Evolutionary conservation across 169 alveolate species (phyloP).

Genomic region (Theileria luwenshuni): DNA sequence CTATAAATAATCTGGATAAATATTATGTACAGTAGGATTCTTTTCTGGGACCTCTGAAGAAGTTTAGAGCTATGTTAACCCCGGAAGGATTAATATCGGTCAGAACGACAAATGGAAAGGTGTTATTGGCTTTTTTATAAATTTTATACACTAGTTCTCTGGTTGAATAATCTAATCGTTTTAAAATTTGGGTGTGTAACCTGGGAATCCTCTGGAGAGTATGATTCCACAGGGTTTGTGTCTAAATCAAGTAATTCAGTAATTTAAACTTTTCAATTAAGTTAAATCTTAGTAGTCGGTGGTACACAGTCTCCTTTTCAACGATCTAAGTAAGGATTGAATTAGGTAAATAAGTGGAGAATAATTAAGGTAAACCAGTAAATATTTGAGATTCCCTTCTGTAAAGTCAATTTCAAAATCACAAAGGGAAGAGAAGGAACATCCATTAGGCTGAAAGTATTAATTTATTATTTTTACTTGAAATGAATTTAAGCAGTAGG

Average conservation of each 20-base stretch:
- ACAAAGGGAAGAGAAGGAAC: slow-evolving; percentile 19
- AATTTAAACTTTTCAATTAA: slow-evolving; percentile 28
- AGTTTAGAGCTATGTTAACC: slow-evolving; percentile 22
- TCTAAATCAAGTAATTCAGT: neutral
- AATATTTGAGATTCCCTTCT: neutral
- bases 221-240: slow-evolving; percentile 36
- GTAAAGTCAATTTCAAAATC: slow-evolving; percentile 12
- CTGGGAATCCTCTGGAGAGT: slow-evolving; percentile 52
- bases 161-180: slow-evolving; percentile 14
- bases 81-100: slow-evolving; percentile 38
- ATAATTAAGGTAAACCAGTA: slow-evolving; percentile 22
- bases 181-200: slow-evolving; percentile 2
- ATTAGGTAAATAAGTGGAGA: neutral
- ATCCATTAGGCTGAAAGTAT: slow-evolving; percentile 29
- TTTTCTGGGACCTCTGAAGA: slow-evolving; percentile 10
- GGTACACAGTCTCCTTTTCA: slow-evolving; percentile 70
- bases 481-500: slow-evolving; percentile 3
- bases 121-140: slow-evolving; percentile 2
- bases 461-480: slow-evolving; percentile 8
- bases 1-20: too few species aligned
- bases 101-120: slow-evolving; percentile 23
- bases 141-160: slow-evolving; percentile 26
- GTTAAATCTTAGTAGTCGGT: slow-evolving; percentile 51
- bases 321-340: slow-evolving; percentile 29
- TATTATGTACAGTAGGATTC: slow-evolving; percentile 10